phyloP scores from a whole-genome alignment of 805 yeast species.

The Blastobotrys peoriensis region DNA sequence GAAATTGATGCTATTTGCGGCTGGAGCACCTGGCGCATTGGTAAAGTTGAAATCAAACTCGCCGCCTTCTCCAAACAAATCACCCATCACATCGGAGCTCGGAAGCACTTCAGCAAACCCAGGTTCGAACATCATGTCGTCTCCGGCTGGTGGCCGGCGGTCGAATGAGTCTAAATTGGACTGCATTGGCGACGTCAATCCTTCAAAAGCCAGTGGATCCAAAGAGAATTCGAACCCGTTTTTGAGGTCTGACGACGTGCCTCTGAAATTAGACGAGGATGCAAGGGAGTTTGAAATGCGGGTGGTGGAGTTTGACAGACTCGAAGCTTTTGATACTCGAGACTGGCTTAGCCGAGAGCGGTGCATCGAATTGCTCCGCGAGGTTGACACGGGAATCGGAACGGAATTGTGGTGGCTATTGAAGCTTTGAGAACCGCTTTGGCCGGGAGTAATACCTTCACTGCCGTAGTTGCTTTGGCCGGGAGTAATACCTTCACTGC shows the following conservation, averaged over 20 bases:
- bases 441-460: not conserved
- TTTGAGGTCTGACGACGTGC: not conserved
- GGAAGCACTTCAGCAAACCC: constrained; percentile 8
- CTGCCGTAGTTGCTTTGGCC: not conserved
- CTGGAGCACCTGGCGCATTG: too few relatives aligned
- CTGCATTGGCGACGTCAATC: constrained; percentile 25
- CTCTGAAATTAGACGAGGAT: not conserved
- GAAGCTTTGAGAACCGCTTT: not conserved
- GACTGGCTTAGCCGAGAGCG: too few relatives aligned
- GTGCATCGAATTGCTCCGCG: not conserved
- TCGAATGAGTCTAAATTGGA: constrained; percentile 2
- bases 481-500: not conserved
- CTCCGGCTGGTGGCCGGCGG: not conserved
- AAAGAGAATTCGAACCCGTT: constrained; percentile 34
- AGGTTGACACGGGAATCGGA: not conserved
- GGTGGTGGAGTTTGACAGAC: constrained; percentile 5
- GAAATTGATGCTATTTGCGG: too few relatives aligned
- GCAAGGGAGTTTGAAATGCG: not conserved
- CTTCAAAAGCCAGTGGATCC: constrained; percentile 47
- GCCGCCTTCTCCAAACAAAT: not conserved
- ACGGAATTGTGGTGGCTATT: not conserved
- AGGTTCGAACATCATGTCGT: constrained; percentile 2
- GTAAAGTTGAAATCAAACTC: not conserved
- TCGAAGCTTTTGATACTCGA: not conserved
- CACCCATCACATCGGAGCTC: constrained; percentile 2